Evolutionary conservation across 371 early-diverging fungal genomes (phyloP).

Genomic region (Saksenaea oblongispora): DNA sequence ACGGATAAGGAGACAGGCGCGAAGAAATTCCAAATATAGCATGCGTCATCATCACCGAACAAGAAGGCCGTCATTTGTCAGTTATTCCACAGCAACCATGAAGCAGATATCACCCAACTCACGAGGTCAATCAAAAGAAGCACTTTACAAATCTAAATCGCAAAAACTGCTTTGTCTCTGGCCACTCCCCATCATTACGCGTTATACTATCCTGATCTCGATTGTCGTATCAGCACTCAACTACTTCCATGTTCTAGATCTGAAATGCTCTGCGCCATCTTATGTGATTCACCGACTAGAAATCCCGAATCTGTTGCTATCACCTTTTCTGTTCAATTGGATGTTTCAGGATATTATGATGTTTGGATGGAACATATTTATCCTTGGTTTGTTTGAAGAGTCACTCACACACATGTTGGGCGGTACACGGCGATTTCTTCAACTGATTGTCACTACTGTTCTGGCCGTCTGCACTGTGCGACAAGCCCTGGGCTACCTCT

Average conservation of each 20-base stretch:
- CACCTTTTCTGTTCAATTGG: conserved; percentile 48
- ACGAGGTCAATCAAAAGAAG: neutral
- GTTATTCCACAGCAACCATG: neutral
- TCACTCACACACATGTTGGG: conserved; percentile 49
- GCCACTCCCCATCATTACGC: conserved; percentile 53
- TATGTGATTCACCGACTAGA: conserved; percentile 47
- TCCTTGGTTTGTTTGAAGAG: conserved; percentile 53
- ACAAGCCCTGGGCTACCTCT: conserved; percentile 49
- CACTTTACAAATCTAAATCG: conserved; percentile 26
- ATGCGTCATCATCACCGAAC: conserved; percentile 25
- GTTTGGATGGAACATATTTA: conserved; percentile 49
- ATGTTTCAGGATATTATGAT: conserved; percentile 33
- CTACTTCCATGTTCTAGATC: conserved; percentile 19
- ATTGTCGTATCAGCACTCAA: conserved; percentile 37
- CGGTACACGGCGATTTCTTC: conserved; percentile 45
- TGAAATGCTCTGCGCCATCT: conserved; percentile 50
- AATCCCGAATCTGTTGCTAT: conserved; percentile 34
- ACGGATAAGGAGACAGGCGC: conserved; percentile 16
- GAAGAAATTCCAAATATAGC: conserved; percentile 30
- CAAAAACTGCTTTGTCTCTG: conserved; percentile 49
- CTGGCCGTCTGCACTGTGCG: conserved; percentile 35
- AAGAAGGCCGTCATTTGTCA: conserved; percentile 10
- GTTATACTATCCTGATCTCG: conserved; percentile 45
- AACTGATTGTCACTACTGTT: conserved; percentile 30
- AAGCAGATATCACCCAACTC: neutral